phyloP scores from a whole-genome alignment of 345 rosid genomes.

The Acer campestre region DNA sequence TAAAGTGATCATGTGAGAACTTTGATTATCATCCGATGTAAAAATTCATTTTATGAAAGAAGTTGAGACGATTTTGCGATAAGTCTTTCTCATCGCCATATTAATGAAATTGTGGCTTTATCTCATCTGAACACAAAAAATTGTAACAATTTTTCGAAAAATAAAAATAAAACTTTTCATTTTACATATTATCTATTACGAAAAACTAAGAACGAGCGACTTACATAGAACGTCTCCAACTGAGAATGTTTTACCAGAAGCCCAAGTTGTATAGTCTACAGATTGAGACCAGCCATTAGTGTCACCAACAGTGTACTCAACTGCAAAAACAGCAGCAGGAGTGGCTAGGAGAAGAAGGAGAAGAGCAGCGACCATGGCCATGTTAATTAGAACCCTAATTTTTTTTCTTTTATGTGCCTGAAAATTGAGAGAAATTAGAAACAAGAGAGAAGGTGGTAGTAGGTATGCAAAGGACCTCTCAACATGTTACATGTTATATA shows the following conservation, averaged over 20 bases:
- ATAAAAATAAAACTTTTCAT: no score
- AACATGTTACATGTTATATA: slow-evolving; percentile 25
- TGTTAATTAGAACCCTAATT: neutral
- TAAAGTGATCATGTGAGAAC: neutral
- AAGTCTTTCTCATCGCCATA: no score
- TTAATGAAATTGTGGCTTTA: no score
- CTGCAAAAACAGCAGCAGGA: slow-evolving; percentile 42
- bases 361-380: slow-evolving; percentile 34
- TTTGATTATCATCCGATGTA: no score
- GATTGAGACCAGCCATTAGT: slow-evolving; percentile 38
- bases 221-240: slow-evolving; percentile 52
- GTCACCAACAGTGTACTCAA: slow-evolving; percentile 42
- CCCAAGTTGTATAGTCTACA: slow-evolving; percentile 35
- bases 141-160: neutral
- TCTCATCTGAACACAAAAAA: no score
- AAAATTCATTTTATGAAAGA: no score
- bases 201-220: neutral
- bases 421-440: neutral
- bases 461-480: neutral
- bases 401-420: neutral
- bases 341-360: slow-evolving; percentile 30
- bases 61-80: no score
- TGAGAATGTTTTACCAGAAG: slow-evolving; percentile 37
- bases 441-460: slow-evolving; percentile 6
- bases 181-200: no score